Evolutionary conservation across 2,329 filamentous ascomycete genomes (phyloP).

Genomic region (Trichoderma sp.): DNA sequence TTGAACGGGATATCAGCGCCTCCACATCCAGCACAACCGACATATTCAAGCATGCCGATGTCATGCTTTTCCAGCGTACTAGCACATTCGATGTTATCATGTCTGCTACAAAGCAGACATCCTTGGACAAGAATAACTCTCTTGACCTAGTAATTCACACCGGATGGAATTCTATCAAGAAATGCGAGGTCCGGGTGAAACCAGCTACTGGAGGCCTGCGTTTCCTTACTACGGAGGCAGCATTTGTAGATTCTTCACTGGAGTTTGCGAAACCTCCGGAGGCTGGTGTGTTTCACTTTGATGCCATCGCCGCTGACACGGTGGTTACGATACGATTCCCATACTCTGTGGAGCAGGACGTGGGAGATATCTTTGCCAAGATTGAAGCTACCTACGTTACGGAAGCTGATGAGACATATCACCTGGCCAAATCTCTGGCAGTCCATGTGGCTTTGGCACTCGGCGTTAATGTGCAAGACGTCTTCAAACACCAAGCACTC

Average conservation of each 20-base stretch:
- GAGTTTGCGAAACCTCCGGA: constrained; percentile 51
- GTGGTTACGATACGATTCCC: constrained; percentile 65
- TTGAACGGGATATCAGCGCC: constrained; percentile 59
- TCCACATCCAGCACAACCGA: constrained; percentile 45
- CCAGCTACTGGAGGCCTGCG: constrained; percentile 65
- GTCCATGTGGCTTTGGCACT: constrained; percentile 76
- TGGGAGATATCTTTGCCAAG: constrained; percentile 67
- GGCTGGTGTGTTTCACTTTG: constrained; percentile 52
- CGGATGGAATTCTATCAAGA: constrained; percentile 69
- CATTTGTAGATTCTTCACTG: constrained; percentile 43
- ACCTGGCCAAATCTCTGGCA: constrained; percentile 50
- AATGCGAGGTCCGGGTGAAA: constrained; percentile 60
- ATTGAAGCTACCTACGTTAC: constrained; percentile 76
- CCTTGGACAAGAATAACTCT: constrained; percentile 75
- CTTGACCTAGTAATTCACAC: constrained; percentile 71
- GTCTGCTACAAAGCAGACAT: constrained; percentile 65
- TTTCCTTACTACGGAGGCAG: constrained; percentile 59
- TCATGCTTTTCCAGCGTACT: constrained; percentile 71
- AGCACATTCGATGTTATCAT: constrained; percentile 68
- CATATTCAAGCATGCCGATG: constrained; percentile 58
- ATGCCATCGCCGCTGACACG: constrained; percentile 44
- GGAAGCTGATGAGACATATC: constrained; percentile 50
- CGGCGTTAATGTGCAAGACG: constrained; percentile 94
- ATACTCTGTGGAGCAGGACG: constrained; percentile 78
- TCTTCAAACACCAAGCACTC: constrained; percentile 79